phyloP scores from a whole-genome alignment of 2,329 filamentous ascomycete species.

The Nakataea oryzae region DNA sequence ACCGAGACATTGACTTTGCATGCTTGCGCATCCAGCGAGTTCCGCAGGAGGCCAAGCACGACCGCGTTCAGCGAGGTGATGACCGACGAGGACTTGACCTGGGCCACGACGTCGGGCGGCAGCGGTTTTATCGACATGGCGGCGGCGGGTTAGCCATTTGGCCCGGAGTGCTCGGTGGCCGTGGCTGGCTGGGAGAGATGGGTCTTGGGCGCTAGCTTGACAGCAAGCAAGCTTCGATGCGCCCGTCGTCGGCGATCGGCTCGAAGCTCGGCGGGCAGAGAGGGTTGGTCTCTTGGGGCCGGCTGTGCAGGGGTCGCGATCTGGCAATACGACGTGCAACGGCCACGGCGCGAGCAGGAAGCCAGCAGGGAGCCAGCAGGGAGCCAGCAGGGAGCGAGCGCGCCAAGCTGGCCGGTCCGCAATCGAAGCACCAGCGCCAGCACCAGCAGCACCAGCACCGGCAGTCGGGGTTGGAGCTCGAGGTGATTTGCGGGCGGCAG shows the following conservation, averaged over 20 bases:
- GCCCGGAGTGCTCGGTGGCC: neutral
- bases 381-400: neutral
- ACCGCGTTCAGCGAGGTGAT: constrained; percentile 67
- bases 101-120: constrained; percentile 59
- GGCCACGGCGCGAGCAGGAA: too few relatives aligned
- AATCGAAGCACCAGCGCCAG: neutral
- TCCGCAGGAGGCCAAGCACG: constrained; percentile 63
- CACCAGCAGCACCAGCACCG: too few relatives aligned
- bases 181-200: neutral
- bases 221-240: neutral
- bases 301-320: neutral
- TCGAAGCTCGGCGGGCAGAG: neutral
- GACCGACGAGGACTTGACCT: constrained; percentile 75
- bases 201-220: neutral
- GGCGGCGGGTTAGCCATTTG: neutral
- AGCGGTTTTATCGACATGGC: constrained; percentile 58
- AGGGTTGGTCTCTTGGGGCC: too few relatives aligned
- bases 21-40: constrained; percentile 73
- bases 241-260: neutral
- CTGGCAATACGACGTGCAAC: neutral
- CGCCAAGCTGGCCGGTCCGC: neutral
- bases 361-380: too few relatives aligned
- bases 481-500: neutral
- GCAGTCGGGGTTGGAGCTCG: neutral
- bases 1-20: constrained; percentile 58